Base-by-base conservation (phyloP, 1,284 basidiomycete species). In the Sporisorium exsertum region DNA sequence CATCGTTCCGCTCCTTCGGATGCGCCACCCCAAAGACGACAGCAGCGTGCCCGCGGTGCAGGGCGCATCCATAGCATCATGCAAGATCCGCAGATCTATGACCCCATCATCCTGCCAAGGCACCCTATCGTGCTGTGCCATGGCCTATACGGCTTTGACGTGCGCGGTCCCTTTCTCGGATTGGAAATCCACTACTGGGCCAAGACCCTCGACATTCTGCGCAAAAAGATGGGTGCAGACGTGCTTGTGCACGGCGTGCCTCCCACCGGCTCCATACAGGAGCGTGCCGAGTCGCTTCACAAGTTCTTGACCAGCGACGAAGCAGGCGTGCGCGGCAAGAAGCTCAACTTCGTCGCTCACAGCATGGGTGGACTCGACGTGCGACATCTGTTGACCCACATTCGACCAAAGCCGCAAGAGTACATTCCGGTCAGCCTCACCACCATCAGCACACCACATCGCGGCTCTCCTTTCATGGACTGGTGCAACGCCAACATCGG, bases 381-480 rank as follows among this genome's bases (percentile, higher is more conserved):
- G 16, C 90, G 96, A 55, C 91, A 97, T 84, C 88, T 99, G 18
- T 94, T 99, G 63, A 91, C 93, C 2, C 92, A 93, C 84, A 89
- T 96, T 80, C 90, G 90, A 72, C 95, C 96, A 0, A 69, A 53
- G 7, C 68, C 72, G 15, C 89, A 87, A 18, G 90, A 93, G 59
- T 99, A 99, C 86, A 89, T 88, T 1, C 95, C 97, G 0, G 87
- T 94, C 43, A 95, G 93, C 8, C 87, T 99, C 67, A 98, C 94
- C 0, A 94, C 92, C 18, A 90, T 99, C 73, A 92, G 92, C 50
- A 98, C 97, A 0, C 97, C 97, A 18, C 97, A 99, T 86, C 90
- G 93, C 27, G 96, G 96, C 27, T 95, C 93, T 79, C 95, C 96
- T 0, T 98, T 99, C 86, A 99, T 99, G 97, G 95, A 98, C 87